A percentile compares a stretch with the other conserved stretches of the same genome.
These are phyloP conservation scores for Penicillium steckii DNA, from an alignment of 495 filamentous ascomycete species.

Conservation along the genomic window DNA sequence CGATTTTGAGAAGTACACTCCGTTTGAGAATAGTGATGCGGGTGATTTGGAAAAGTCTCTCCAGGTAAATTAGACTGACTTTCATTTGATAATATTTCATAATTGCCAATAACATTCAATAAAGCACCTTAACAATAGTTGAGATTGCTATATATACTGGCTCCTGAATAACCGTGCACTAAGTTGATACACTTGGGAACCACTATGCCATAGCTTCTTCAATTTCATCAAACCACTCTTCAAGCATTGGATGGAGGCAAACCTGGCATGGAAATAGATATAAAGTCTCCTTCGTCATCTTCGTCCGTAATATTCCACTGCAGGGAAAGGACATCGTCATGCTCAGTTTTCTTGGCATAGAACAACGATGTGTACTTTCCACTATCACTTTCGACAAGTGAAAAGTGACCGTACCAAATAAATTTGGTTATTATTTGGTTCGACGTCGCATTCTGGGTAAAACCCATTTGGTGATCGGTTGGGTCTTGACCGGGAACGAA, in stretches of 20 bases:
- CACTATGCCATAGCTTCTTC: too few species aligned
- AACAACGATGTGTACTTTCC: slow-evolving; percentile 30
- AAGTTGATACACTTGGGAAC: too few species aligned
- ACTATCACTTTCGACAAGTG: slow-evolving; percentile 17
- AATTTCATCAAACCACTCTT: too few species aligned
- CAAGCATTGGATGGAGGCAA: background rate
- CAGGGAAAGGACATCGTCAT: background rate
- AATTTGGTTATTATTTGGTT: slow-evolving; percentile 25
- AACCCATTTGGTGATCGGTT: slow-evolving; percentile 5
- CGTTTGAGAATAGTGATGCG: slow-evolving; percentile 2
- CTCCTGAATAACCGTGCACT: too few species aligned
- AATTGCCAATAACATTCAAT: too few species aligned
- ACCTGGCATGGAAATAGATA: background rate
- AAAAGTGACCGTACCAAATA: slow-evolving; percentile 23
- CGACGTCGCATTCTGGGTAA: background rate
- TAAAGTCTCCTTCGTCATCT: background rate
- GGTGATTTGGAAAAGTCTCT: background rate
- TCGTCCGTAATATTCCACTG: slow-evolving; percentile 6
- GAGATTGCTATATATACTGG: too few species aligned
- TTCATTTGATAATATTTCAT: too few species aligned
- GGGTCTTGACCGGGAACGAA: slow-evolving; percentile 22
- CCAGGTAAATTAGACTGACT: background rate
- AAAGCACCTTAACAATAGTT: too few species aligned
- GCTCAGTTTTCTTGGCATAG: slow-evolving; percentile 20
- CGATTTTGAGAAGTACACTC: slow-evolving; percentile 3